Conservation (phyloP, 768 basidiomycete genomes). For the Clavaria fumosa region DNA sequence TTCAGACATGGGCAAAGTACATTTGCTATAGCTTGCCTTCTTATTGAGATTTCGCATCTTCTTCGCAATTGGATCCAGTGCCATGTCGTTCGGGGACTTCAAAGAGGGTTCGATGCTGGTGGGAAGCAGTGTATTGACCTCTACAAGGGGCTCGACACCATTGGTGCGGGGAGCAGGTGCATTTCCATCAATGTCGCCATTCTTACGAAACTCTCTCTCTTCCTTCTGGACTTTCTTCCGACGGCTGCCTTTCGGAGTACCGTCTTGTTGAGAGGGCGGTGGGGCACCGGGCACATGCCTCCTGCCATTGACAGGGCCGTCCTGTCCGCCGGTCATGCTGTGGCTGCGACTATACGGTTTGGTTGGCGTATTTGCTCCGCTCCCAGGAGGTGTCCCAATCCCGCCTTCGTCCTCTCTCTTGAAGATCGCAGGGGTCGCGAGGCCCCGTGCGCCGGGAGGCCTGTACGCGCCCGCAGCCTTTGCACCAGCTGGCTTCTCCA, state of each 20-base stretch:
- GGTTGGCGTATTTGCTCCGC: slow-evolving; percentile 45
- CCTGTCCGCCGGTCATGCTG: slow-evolving; percentile 21
- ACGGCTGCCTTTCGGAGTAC: slow-evolving; percentile 37
- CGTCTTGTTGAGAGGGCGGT: slow-evolving; percentile 27
- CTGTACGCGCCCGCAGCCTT: slow-evolving; percentile 83
- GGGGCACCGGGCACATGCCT: slow-evolving; percentile 69
- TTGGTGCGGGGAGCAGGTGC: slow-evolving; percentile 5
- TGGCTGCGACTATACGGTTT: slow-evolving; percentile 45
- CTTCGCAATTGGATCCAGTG: slow-evolving; percentile 74
- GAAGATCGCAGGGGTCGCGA: slow-evolving; percentile 76
- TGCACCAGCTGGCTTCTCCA: slow-evolving; percentile 36
- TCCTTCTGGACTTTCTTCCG: slow-evolving; percentile 36
- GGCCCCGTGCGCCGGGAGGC: slow-evolving; percentile 84
- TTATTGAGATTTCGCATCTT: slow-evolving; percentile 91
- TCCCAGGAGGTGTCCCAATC: too few relatives aligned
- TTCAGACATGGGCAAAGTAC: background rate
- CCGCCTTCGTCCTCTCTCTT: slow-evolving; percentile 89
- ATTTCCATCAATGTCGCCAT: slow-evolving; percentile 21
- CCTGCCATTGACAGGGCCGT: slow-evolving; percentile 22
- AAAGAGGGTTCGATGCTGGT: too few relatives aligned
- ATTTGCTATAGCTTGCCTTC: slow-evolving; percentile 44
- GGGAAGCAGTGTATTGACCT: slow-evolving; percentile 26
- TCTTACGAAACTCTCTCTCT: slow-evolving; percentile 15
- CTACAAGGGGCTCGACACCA: slow-evolving; percentile 10
- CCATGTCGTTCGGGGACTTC: slow-evolving; percentile 38